phyloP scores from a whole-genome alignment of 495 filamentous ascomycete genomes.

The Coniosporium apollinis region DNA sequence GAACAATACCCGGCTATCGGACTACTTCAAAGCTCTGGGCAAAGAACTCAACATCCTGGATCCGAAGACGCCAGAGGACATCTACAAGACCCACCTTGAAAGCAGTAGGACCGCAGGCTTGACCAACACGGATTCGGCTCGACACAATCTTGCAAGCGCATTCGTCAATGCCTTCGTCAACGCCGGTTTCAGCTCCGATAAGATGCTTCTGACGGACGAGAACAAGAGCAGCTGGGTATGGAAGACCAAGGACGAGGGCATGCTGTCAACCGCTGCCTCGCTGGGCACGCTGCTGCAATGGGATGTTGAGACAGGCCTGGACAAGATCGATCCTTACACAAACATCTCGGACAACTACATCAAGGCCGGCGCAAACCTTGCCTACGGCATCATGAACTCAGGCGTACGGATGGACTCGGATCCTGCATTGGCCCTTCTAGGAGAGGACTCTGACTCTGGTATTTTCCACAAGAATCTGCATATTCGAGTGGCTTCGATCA shows the following conservation, averaged over 20 bases:
- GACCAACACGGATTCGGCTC: conserved; percentile 86
- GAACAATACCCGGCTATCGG: conserved; percentile 70
- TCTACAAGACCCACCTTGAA: conserved; percentile 98
- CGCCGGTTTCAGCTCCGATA: conserved; percentile 85
- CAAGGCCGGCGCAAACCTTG: conserved; percentile 75
- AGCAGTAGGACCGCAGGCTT: conserved; percentile 79
- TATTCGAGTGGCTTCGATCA: conserved; percentile 68
- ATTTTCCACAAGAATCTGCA: conserved; percentile 61
- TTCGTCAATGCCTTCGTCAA: conserved; percentile 97
- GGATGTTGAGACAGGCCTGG: conserved; percentile 77
- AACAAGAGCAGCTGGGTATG: conserved; percentile 85
- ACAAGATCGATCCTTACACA: conserved; percentile 85
- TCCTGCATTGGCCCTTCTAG: conserved; percentile 70
- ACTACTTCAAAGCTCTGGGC: conserved; percentile 82
- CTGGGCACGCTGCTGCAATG: conserved; percentile 77
- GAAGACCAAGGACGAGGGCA: conserved; percentile 97
- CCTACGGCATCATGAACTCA: conserved; percentile 84
- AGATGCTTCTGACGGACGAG: conserved; percentile 79
- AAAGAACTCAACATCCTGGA: conserved; percentile 96
- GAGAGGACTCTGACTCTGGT: conserved; percentile 32
- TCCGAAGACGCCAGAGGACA: conserved; percentile 93
- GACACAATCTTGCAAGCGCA: conserved; percentile 86
- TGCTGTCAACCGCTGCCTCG: conserved; percentile 90
- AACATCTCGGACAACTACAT: conserved; percentile 71
- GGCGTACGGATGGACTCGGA: conserved; percentile 77